Conservation (phyloP, 768 basidiomycete species). For the Amyloporia xantha region DNA sequence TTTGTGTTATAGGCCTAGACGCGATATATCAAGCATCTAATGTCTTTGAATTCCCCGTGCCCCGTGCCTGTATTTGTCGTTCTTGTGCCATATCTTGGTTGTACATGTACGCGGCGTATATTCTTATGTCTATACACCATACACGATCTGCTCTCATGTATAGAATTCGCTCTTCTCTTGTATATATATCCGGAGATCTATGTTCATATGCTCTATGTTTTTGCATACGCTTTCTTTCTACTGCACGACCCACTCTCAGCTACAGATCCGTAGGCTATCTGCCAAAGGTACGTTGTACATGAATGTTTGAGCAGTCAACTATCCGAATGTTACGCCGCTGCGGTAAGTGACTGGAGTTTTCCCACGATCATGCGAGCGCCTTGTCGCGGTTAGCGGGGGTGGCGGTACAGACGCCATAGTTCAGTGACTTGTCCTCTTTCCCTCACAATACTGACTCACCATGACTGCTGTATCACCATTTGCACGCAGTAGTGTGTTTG, state of each 20-base stretch:
- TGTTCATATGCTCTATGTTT: neutral
- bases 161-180: neutral
- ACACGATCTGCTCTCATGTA: neutral
- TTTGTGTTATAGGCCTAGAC: neutral
- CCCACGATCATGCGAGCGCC: neutral
- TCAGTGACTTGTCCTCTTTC: slow-evolving; percentile 2
- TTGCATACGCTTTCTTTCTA: no score
- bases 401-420: neutral
- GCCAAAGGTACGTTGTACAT: no score
- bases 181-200: no score
- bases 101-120: neutral
- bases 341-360: neutral
- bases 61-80: no score
- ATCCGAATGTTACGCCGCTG: neutral
- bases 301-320: neutral
- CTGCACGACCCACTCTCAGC: no score
- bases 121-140: neutral
- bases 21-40: neutral
- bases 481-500: slow-evolving; percentile 33
- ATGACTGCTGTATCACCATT: slow-evolving; percentile 38
- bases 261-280: no score
- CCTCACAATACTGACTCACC: slow-evolving; percentile 1
- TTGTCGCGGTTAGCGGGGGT: neutral
- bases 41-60: neutral
- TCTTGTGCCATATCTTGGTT: neutral